Conservation (phyloP, 2,329 filamentous ascomycete genomes). For the Scopulariopsis brevicaulis region DNA sequence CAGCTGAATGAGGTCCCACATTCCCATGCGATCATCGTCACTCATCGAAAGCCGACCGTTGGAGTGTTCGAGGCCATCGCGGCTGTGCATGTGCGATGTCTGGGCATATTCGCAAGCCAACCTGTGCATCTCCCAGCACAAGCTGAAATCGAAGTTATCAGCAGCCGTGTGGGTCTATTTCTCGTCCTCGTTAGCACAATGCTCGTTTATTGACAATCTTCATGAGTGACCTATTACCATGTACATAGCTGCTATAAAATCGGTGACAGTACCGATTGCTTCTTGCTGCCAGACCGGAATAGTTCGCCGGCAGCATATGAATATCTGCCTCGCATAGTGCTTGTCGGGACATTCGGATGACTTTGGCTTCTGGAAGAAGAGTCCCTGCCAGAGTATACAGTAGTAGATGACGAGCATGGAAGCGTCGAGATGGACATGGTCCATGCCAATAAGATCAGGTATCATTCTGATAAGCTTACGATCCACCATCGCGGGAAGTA, state of each 20-base stretch:
- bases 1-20: constrained; percentile 1
- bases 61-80: background rate
- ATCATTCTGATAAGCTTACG: background rate
- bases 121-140: constrained; percentile 3
- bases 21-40: constrained; percentile 1
- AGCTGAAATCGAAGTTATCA: constrained; percentile 1
- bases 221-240: background rate
- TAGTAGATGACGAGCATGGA: constrained; percentile 4
- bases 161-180: background rate
- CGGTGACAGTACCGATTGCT: background rate
- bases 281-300: background rate
- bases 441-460: background rate
- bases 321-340: background rate
- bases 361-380: background rate
- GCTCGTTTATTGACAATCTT: background rate
- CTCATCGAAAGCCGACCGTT: background rate
- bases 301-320: background rate
- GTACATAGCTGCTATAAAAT: constrained; percentile 1
- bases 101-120: background rate
- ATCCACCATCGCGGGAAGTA: background rate
- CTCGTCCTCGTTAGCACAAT: background rate
- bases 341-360: background rate
- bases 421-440: constrained; percentile 1
- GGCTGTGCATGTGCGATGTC: background rate
- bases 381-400: constrained; percentile 3